Evolutionary conservation across 2,329 filamentous ascomycete genomes (phyloP).

Genomic region (Aspergillus felis): DNA sequence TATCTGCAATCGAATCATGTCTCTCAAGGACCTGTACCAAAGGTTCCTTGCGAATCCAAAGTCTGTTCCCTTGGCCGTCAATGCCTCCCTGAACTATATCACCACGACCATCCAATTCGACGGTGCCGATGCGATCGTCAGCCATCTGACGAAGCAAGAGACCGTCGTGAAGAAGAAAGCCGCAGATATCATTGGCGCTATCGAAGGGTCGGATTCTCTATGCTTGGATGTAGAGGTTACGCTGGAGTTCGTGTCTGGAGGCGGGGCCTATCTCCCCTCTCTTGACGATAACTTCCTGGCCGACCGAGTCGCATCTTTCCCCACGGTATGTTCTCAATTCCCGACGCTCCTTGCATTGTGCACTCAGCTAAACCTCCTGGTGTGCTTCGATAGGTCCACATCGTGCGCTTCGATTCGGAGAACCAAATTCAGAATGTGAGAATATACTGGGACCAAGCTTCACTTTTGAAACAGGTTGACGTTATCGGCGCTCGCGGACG

Average conservation of each 20-base stretch:
- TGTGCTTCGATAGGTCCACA: constrained; percentile 63
- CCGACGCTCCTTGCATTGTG: background rate
- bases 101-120: constrained; percentile 75
- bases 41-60: constrained; percentile 67
- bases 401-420: constrained; percentile 74
- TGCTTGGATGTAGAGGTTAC: constrained; percentile 77
- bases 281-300: constrained; percentile 93
- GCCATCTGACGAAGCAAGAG: constrained; percentile 69
- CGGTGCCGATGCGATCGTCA: constrained; percentile 71
- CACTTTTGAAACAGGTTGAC: constrained; percentile 87
- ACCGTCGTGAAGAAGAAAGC: constrained; percentile 79
- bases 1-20: constrained; percentile 27
- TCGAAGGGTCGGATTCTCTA: constrained; percentile 68
- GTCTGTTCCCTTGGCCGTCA: constrained; percentile 58
- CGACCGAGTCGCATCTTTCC: constrained; percentile 73
- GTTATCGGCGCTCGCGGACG: constrained; percentile 85
- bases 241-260: constrained; percentile 74
- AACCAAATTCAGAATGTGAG: constrained; percentile 83
- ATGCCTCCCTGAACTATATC: constrained; percentile 79
- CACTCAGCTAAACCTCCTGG: background rate
- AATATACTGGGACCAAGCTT: constrained; percentile 91
- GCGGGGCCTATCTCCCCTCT: constrained; percentile 80
- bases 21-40: constrained; percentile 56
- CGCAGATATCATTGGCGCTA: constrained; percentile 67
- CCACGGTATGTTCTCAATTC: constrained; percentile 62